Base-by-base conservation (phyloP, 495 filamentous ascomycete genomes). In the Hypoxylon rickii region DNA sequence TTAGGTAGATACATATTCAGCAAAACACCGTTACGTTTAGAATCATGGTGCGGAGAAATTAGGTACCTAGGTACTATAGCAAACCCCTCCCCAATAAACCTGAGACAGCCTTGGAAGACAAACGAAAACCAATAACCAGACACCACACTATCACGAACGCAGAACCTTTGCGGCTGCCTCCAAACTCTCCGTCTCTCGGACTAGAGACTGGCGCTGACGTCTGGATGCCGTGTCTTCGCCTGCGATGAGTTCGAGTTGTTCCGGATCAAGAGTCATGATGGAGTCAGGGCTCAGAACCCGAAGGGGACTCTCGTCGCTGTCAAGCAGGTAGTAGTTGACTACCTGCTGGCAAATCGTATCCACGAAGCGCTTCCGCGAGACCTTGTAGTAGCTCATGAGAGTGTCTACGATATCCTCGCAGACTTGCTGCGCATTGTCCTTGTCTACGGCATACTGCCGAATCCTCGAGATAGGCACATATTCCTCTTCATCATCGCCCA, bases 191-290 rank as follows among this genome's bases (percentile, higher is more conserved):
- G 66, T 52, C 24, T 52, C 51, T 21, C n/a, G 47, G 3, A 31
- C 5, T 10, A 72, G 51, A 6, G 47, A 50, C 57, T 64, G 11
- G 26, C 68, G 55, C 37, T 46, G 24, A 15, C 61, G 55, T 37
- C 50, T 67, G 2, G 62, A 48, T 7, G 19, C 42, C 7, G 37
- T 13, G 32, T 65, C 62, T 54, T 78, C 73, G 0, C 65, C 73
- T 2, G 70, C 75, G 26, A 78, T 70, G n/a, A n/a, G 44, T 22
- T 70, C 67, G 8, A 78, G 56, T 55, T 73, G 50, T n/a, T 55
- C 54, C 15, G 50, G 43, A 13, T 40, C 57, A 48, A 78, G 41
- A 3, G 33, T 48, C 20, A 61, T 51, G 22, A 76, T 59, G 13
- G 55, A 60, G 34, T 61, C 58, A 6, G 63, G 54, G 3, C 36